Percentiles rank a stretch among this genome's conserved stretches.
These are phyloP conservation scores for Triangularia setosa DNA, from an alignment of 2,329 filamentous ascomycete species.

Conservation along the genomic window DNA sequence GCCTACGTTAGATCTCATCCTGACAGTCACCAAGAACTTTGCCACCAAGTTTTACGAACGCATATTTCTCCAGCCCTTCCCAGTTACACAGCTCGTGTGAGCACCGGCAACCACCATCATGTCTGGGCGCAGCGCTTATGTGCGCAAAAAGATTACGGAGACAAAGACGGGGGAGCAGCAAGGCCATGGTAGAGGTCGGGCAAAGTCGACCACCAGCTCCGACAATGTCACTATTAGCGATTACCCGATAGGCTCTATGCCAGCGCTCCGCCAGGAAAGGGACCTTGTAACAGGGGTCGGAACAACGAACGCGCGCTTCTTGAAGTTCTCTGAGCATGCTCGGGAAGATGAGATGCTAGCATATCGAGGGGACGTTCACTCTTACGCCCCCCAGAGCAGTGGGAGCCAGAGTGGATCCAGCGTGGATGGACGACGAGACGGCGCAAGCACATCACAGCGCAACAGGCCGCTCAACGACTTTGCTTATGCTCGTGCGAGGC, in stretches of 20 bases:
- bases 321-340: slow-evolving; percentile 42
- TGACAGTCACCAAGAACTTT: background rate
- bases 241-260: slow-evolving; percentile 30
- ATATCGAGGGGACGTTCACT: slow-evolving; percentile 27
- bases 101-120: slow-evolving; percentile 33
- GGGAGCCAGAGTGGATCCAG: slow-evolving; percentile 40
- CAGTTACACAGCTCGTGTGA: background rate
- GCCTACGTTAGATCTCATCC: background rate
- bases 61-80: background rate
- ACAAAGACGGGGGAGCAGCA: slow-evolving; percentile 36
- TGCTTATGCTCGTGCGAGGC: slow-evolving; percentile 41
- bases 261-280: slow-evolving; percentile 30
- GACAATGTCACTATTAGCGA: slow-evolving; percentile 39
- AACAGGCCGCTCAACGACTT: slow-evolving; percentile 40
- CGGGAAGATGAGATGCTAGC: slow-evolving; percentile 31
- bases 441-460: slow-evolving; percentile 19
- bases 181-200: slow-evolving; percentile 28
- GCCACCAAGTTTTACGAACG: background rate
- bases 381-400: slow-evolving; percentile 27
- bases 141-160: slow-evolving; percentile 56
- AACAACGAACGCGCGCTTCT: slow-evolving; percentile 41
- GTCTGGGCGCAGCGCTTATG: slow-evolving; percentile 56
- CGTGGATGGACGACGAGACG: slow-evolving; percentile 33
- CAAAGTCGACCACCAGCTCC: slow-evolving; percentile 37
- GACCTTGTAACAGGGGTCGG: slow-evolving; percentile 35